Base-by-base conservation (phyloP, 164 flowering plant species). In the Magnolia kwangsiensis region DNA sequence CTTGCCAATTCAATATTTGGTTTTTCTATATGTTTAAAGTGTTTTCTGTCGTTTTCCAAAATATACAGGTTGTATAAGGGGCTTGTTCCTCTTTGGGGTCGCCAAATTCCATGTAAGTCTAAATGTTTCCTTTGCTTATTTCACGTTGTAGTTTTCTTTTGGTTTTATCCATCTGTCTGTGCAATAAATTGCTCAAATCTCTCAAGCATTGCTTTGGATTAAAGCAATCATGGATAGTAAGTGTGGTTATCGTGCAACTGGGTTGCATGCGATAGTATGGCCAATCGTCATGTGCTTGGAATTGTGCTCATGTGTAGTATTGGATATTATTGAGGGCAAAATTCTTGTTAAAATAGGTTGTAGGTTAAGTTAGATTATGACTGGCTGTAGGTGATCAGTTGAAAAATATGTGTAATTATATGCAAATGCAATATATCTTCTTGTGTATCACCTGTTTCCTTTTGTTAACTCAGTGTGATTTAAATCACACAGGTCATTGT, bases 41-140 rank as follows among this genome's bases (percentile, higher is more conserved):
- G 24, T 66, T 23, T 50, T 27, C 74, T 78, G 8, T 23, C 71
- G 58, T 51, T 64, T 20, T 20, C 49, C 58, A 63, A 74, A 27
- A 6, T 72, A 72, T 81, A 78, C 87, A 92, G 97, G 84, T 78
- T 92, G 85, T 92, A 90, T 86, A 92, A 89, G 86, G 96, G 93
- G 18, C 4, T 92, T 81, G 92, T 89, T 78, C 96, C 94, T 55
- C 92, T 90, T 31, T 90, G 94, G 93, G 96, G 96, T 29, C 92
- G 96, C 69, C 96, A 89, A 71, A 90, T 88, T 78, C 96, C 96
- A 78, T 91, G 96, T 91, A 85, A 89, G 93, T 55, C 16, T 55
- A 55, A 55, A 55, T 16, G 13, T 55, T 7, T 8, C 18, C 11
- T 55, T 37, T 37, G 45, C 61, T 55, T 10, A 55, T 55, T 55